These are phyloP conservation scores for Ogataea allantospora DNA, from an alignment of 805 yeast genomes.

Conservation along the genomic window DNA sequence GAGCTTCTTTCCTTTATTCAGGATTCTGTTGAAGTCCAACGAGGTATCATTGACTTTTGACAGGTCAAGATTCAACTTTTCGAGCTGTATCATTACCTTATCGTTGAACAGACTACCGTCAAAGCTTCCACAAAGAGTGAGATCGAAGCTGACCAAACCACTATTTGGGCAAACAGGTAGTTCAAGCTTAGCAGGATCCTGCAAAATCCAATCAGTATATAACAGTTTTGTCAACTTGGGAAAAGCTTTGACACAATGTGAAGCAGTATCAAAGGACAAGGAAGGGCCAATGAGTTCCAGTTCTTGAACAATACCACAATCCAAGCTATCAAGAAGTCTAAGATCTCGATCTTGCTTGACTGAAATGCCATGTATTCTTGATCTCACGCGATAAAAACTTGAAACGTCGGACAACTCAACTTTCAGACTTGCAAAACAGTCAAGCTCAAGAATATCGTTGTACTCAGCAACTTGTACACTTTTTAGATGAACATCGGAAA, in stretches of 20 bases:
- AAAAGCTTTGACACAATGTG: neutral
- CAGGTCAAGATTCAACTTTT: slow-evolving; percentile 13
- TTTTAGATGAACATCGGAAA: too few relatives aligned
- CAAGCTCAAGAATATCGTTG: neutral
- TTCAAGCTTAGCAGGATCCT: neutral
- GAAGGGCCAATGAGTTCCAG: slow-evolving; percentile 10
- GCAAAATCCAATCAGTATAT: slow-evolving; percentile 8
- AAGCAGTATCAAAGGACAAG: neutral
- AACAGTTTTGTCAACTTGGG: slow-evolving; percentile 5
- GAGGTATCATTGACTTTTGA: neutral
- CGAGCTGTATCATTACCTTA: slow-evolving; percentile 9
- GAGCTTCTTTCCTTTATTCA: slow-evolving; percentile 11
- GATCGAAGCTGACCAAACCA: slow-evolving; percentile 4
- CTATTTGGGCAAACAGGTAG: slow-evolving; percentile 4
- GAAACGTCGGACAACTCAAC: neutral
- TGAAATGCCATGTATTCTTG: neutral
- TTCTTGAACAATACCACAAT: neutral
- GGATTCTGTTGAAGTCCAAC: slow-evolving; percentile 15
- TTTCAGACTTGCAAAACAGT: neutral
- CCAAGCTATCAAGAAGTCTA: neutral
- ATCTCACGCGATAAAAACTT: neutral
- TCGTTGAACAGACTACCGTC: slow-evolving; percentile 5
- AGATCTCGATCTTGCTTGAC: neutral
- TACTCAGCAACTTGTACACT: neutral
- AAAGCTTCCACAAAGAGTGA: slow-evolving; percentile 5